Base-by-base conservation (phyloP, 23 red algal species). In the Chondrus crispus region DNA sequence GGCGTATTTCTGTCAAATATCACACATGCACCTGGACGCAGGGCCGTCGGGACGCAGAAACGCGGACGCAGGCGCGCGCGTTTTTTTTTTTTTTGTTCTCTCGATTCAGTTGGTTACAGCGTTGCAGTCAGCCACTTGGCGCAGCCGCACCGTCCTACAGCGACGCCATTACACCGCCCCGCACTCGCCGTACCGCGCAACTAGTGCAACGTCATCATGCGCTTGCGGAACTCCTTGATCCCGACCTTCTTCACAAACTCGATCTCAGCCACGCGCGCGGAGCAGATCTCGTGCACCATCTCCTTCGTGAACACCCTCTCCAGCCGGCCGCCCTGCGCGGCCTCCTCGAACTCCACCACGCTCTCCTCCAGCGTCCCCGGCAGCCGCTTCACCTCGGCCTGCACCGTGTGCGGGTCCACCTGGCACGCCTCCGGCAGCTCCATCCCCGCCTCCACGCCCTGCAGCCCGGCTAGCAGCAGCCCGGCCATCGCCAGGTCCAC, bases 141-240 rank as follows among this genome's bases (percentile, higher is more conserved):
- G n/a, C n/a, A n/a, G n/a, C n/a, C n/a, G n/a, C n/a, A n/a, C n/a
- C n/a, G n/a, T n/a, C n/a, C n/a, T n/a, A n/a, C n/a, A n/a, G n/a
- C n/a, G n/a, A n/a, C n/a, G n/a, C n/a, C n/a, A n/a, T n/a, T n/a
- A n/a, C n/a, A n/a, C n/a, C n/a, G n/a, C n/a, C n/a, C n/a, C n/a
- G n/a, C n/a, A n/a, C n/a, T n/a, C n/a, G n/a, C n/a, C n/a, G n/a
- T n/a, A n/a, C n/a, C n/a, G n/a, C n/a, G n/a, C n/a, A n/a, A n/a
- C n/a, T 66, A 86, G 62, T 86, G 82, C 82, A 86, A 43, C n/a
- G 82, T 30, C 22, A 73, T 18, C 60, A 86, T 35, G 60, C 22
- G 18, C 20, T 51, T 37, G 3, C 30, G 35, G n/a, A 57, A 45
- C 5, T 44, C 64, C 3, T 89, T 70, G 18, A 80, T 12, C 2